Base-by-base conservation (phyloP, 352 stramenopile genomes). In the Globisporangium parvum region DNA sequence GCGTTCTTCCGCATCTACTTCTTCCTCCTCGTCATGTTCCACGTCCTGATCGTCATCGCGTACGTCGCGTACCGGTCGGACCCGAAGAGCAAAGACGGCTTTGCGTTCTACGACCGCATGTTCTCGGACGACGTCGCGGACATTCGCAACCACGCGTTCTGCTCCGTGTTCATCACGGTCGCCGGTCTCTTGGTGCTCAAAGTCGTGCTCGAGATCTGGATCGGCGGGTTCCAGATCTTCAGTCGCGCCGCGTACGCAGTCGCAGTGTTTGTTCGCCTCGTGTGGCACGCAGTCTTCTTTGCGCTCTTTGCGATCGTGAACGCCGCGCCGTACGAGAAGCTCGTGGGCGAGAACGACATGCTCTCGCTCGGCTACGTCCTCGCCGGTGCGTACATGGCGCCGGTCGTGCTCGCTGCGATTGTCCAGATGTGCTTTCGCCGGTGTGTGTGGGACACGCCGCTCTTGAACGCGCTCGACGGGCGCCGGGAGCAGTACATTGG, bases 1-100 rank as follows among this genome's bases (percentile, higher is more conserved):
- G 83, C 80, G 14, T 95, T 93, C 61, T 92, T 91, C 66, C 82
- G 85, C 21, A 86, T 95, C 63, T 95, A 93, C 63, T 91, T 91
- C 51, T 92, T 95, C 66, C 68, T 93, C 45, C 54, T 91, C 47
- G 80, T 93, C 44, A 80, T 88, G 73, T 75, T 95, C 42, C 85
- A 94, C 57, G 31, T 82, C 26, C 69, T 93, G 26, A 63, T 93
- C 18, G 85, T 76, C 21, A 80, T 95, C 53, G 77, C 66, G n/a
- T 95, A 93, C 64, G 77, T 93, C 37, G 80, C 73, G 15, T 78
- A 91, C 58, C 79, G 78, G 0, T 87, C 80, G 24, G 79, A 91
- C 24, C 83, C 80, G 10, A 45, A 64, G 17, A 62, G 73, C 35
- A 80, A 68, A 15, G 9, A 47, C 6, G 79, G 80, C 11, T 77